These are phyloP conservation scores for Aspergillus costaricaensis DNA, from an alignment of 2,329 filamentous ascomycete genomes.

Conservation along the genomic window DNA sequence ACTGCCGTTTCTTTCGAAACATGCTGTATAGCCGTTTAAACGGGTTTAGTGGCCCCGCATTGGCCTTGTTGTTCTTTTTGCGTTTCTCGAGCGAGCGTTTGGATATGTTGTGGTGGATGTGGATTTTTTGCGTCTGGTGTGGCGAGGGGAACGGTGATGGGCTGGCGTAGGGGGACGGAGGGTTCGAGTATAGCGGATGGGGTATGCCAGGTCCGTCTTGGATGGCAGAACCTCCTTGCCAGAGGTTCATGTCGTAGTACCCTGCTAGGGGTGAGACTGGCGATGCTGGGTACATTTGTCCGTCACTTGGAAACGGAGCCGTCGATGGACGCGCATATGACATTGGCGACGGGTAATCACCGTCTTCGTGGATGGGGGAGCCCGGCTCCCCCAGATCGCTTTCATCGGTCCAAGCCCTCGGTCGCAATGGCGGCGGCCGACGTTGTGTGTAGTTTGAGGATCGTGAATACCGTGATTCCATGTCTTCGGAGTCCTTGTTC, in stretches of 20 bases:
- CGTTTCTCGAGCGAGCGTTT: not conserved
- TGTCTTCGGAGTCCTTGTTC: slow-evolving; percentile 17
- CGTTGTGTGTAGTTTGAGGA: slow-evolving; percentile 17
- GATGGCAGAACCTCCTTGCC: not conserved
- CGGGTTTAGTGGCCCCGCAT: not conserved
- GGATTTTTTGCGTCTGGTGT: not conserved
- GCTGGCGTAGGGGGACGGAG: not conserved
- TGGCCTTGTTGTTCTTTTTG: not conserved
- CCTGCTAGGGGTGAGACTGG: not conserved
- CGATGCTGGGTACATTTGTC: not conserved
- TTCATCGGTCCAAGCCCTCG: slow-evolving; percentile 24
- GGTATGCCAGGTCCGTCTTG: not conserved
- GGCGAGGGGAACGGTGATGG: not conserved
- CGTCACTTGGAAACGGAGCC: not conserved
- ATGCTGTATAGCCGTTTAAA: slow-evolving; percentile 1
- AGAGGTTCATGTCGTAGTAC: slow-evolving; percentile 4
- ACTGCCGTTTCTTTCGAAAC: slow-evolving; percentile 2
- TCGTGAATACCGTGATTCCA: slow-evolving; percentile 9
- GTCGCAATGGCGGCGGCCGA: slow-evolving; percentile 18
- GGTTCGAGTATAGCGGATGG: slow-evolving; percentile 5
- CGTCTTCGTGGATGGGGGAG: slow-evolving; percentile 22
- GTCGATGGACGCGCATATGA: not conserved
- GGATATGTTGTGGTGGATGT: slow-evolving; percentile 3
- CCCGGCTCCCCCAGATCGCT: slow-evolving; percentile 37
- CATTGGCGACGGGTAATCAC: not conserved